Conservation (phyloP, 768 basidiomycete species). For the Phanerochaete sordida region DNA sequence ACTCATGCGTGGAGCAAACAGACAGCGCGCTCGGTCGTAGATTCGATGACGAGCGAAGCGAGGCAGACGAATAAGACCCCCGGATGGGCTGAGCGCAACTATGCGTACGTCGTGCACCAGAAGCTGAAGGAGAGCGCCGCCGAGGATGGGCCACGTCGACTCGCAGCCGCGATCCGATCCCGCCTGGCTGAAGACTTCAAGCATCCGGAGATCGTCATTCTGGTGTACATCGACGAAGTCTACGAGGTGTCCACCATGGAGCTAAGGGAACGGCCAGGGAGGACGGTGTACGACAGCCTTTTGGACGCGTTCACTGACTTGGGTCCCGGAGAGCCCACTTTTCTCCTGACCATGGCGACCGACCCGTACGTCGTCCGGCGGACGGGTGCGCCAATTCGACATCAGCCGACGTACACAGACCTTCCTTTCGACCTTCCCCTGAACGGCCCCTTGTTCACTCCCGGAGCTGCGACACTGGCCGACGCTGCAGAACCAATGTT, state of each 20-base stretch:
- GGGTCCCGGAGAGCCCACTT: neutral
- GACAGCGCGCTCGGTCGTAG: too few relatives aligned
- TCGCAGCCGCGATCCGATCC: neutral
- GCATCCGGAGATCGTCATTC: too few relatives aligned
- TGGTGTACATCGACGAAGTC: too few relatives aligned
- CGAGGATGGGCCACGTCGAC: too few relatives aligned
- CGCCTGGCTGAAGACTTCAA: too few relatives aligned
- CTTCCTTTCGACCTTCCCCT: neutral
- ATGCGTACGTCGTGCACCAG: neutral
- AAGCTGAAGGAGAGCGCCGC: too few relatives aligned
- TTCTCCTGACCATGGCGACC: neutral
- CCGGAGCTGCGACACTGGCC: neutral
- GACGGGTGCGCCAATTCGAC: neutral
- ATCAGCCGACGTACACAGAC: neutral
- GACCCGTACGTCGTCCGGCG: neutral
- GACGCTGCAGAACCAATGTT: neutral
- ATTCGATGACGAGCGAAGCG: too few relatives aligned
- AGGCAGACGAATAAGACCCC: neutral
- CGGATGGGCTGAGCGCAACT: slow-evolving; percentile 10
- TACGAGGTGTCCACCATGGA: too few relatives aligned
- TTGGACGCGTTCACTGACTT: neutral
- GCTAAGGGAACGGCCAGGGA: too few relatives aligned
- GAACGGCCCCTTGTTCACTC: neutral
- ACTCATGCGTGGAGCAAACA: too few relatives aligned
- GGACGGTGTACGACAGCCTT: neutral